phyloP scores from a whole-genome alignment of 257 asterid species.

The Ilex asprella region DNA sequence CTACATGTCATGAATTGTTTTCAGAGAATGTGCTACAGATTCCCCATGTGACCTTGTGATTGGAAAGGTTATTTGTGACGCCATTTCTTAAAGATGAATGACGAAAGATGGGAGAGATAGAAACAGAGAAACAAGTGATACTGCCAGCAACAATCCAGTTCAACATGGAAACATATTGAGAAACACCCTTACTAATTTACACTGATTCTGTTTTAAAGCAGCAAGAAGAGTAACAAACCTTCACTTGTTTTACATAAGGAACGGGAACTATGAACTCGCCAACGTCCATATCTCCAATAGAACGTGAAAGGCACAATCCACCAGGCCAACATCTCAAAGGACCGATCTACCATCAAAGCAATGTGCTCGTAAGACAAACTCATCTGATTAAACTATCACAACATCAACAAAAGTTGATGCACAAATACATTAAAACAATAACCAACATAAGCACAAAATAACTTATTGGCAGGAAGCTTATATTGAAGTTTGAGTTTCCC shows the following conservation, averaged over 20 bases:
- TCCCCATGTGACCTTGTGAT: background rate
- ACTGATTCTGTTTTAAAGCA: background rate
- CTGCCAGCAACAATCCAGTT: background rate
- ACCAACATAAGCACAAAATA: too few relatives aligned
- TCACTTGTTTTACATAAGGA: conserved; percentile 28
- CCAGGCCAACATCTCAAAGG: conserved; percentile 31
- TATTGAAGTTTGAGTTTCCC: background rate
- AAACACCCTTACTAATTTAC: background rate
- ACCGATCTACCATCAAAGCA: conserved; percentile 17
- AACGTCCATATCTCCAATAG: conserved; percentile 27
- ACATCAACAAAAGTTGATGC: background rate
- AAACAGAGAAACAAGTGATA: background rate
- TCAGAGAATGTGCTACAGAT: background rate
- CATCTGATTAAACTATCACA: background rate
- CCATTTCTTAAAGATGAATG: background rate
- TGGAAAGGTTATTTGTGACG: too few relatives aligned
- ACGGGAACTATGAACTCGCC: conserved; percentile 26
- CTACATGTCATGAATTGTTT: too few relatives aligned
- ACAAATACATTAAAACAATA: too few relatives aligned
- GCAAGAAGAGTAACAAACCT: conserved; percentile 8
- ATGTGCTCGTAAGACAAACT: conserved; percentile 7
- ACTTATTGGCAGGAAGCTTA: background rate
- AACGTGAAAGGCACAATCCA: conserved; percentile 21
- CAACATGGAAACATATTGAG: background rate
- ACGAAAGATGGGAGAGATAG: background rate